A percentile compares a stretch with the other conserved stretches of the same genome.
These are phyloP conservation scores for Abelmoschus esculentus DNA, from an alignment of 345 rosid genomes.

Conservation along the genomic window DNA sequence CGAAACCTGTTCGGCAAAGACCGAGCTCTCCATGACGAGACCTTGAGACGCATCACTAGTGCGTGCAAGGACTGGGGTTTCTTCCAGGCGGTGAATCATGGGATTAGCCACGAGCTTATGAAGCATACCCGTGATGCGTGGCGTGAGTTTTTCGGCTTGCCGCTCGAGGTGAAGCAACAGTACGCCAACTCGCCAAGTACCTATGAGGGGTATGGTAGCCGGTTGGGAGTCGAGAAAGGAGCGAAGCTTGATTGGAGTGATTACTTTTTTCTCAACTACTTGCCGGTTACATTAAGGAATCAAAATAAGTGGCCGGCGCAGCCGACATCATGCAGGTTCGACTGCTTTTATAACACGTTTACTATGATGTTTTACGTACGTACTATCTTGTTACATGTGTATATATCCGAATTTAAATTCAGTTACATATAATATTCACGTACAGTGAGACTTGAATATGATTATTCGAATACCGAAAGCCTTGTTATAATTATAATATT, in stretches of 20 bases:
- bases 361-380: not conserved
- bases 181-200: slow-evolving; percentile 71
- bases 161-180: slow-evolving; percentile 50
- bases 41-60: slow-evolving; percentile 25
- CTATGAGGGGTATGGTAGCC: slow-evolving; percentile 91
- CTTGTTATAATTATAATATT: not conserved
- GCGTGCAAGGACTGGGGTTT: slow-evolving; percentile 90
- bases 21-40: slow-evolving; percentile 10
- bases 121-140: slow-evolving; percentile 39
- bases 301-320: slow-evolving; percentile 68
- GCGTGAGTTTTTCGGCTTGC: slow-evolving; percentile 67
- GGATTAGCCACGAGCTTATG: slow-evolving; percentile 55
- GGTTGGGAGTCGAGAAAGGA: slow-evolving; percentile 71
- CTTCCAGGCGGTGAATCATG: slow-evolving; percentile 87
- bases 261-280: slow-evolving; percentile 66
- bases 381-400: no score
- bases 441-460: no score
- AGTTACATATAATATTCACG: no score
- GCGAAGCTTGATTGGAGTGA: slow-evolving; percentile 94
- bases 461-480: not conserved
- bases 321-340: slow-evolving; percentile 53
- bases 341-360: not conserved
- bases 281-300: slow-evolving; percentile 44
- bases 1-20: slow-evolving; percentile 15
- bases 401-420: not conserved